Conservation (phyloP, 306 rosid genomes). For the Cicer pinnatifidum region DNA sequence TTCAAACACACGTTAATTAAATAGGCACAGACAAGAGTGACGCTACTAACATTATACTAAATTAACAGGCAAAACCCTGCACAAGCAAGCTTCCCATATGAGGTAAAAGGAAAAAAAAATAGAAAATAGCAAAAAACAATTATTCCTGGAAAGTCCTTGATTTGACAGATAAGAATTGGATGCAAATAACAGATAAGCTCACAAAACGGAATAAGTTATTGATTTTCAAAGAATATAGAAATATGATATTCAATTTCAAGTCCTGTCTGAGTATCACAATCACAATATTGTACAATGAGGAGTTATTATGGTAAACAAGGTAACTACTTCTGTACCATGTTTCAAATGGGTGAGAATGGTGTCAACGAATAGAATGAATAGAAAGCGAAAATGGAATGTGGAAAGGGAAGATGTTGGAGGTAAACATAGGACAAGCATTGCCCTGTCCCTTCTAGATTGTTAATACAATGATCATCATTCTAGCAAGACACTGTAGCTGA, state of each 20-base stretch:
- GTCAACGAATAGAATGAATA: constrained; percentile 70
- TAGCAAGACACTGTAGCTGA: constrained; percentile 46
- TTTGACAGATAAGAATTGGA: neutral
- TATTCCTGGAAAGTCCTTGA: neutral
- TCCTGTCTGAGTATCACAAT: constrained; percentile 40
- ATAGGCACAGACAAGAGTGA: neutral
- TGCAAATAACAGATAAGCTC: constrained; percentile 23
- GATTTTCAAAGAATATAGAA: constrained; percentile 52
- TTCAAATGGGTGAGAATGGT: constrained; percentile 55
- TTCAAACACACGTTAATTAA: neutral
- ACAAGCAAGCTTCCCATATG: neutral
- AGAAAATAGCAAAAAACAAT: neutral
- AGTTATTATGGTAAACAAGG: constrained; percentile 59
- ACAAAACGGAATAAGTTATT: constrained; percentile 37
- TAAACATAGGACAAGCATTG: constrained; percentile 29
- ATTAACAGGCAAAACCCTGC: neutral
- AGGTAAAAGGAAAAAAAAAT: neutral
- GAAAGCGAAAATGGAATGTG: constrained; percentile 58
- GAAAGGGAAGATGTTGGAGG: constrained; percentile 40
- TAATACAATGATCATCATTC: constrained; percentile 42
- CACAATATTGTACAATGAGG: constrained; percentile 50
- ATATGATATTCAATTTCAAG: constrained; percentile 48
- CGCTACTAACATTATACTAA: neutral
- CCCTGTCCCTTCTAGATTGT: constrained; percentile 42
- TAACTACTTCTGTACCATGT: constrained; percentile 51